Conservation (phyloP, 2,329 filamentous ascomycete species). For the Cladophialophora chaetospira region DNA sequence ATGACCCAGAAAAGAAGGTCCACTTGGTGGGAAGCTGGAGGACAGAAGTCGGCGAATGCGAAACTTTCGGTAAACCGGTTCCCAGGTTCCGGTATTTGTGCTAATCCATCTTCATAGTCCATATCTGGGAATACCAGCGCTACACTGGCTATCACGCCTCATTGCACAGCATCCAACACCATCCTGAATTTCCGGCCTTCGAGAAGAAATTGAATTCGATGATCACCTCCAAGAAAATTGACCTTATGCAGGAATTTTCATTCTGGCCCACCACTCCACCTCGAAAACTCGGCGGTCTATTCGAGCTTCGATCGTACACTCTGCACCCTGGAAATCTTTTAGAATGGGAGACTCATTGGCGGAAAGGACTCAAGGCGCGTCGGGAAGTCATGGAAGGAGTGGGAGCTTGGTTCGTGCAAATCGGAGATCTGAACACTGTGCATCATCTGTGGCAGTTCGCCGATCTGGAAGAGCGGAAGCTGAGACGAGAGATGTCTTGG, state of each 20-base stretch:
- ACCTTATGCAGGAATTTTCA: conserved; percentile 98
- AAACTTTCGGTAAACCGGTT: conserved; percentile 77
- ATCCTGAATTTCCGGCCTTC: conserved; percentile 82
- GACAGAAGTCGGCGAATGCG: conserved; percentile 94
- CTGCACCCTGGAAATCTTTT: conserved; percentile 92
- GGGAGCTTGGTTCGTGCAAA: conserved; percentile 97
- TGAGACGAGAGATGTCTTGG: conserved; percentile 93
- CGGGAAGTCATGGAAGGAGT: conserved; percentile 98
- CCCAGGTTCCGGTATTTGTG: conserved; percentile 19
- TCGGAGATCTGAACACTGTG: conserved; percentile 95
- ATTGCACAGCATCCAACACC: conserved; percentile 76
- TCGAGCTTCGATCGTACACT: conserved; percentile 95
- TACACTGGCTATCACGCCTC: conserved; percentile 96
- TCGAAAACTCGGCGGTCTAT: conserved; percentile 84
- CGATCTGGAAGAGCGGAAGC: conserved; percentile 89
- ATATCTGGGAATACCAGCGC: conserved; percentile 99
- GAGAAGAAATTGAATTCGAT: conserved; percentile 82
- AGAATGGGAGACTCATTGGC: conserved; percentile 99
- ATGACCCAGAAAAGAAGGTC: conserved; percentile 84
- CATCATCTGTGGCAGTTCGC: conserved; percentile 99
- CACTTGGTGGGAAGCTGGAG: conserved; percentile 97
- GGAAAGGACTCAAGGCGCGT: conserved; percentile 83
- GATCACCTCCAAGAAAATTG: conserved; percentile 80
- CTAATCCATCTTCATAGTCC: conserved; percentile 63
- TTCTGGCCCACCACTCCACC: conserved; percentile 98